Evolutionary conservation across 2,329 filamentous ascomycete genomes (phyloP), one percentile per base, ranked within the genome.

Genomic region (Claviceps capensis): DNA sequence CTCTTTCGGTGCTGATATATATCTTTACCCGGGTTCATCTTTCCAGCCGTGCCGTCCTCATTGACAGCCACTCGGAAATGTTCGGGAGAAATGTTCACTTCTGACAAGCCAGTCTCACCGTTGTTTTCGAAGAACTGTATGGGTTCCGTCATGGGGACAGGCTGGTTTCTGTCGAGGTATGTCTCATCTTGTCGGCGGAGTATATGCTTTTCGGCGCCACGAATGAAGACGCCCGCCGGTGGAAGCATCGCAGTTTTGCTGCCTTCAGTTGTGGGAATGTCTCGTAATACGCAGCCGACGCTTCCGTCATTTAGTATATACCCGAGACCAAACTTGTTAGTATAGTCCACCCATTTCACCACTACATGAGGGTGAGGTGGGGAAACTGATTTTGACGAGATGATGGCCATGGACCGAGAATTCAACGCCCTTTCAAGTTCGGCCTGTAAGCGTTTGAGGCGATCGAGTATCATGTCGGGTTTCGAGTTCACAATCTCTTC

Each of bases 341-440:
- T 88, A 65, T 93, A 93, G 64, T 93, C 87, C 6, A 93, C 87
- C 87, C 87, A 93, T 63, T 90, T 88, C 11, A 84, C 78, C 13
- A 84, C 81, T 45, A 84, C 78, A 62, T 82, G 69, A 62, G 84
- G 76, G 63, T 83, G 66, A 55, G 81, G 62, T 62, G 76, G 70
- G 52, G 75, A 65, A 55, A 74, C 67, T 53, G 75, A 70, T 67
- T 79, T 76, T 9, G 76, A 70, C 0, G 73, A 75, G 48, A 82
- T 69, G 51, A 81, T 72, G 19, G 80, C 80, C 73, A 80, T 82
- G 1, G 79, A 73, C 60, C 81, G 74, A 41, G 81, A 72, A 58
- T 83, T 83, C 7, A 84, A 67, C 3, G 81, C 79, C 47, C 81
- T 70, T 58, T 83, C 79, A 23, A 84, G 65, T 61, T 84, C 81